These are phyloP conservation scores for Alternaria sp. DNA, from an alignment of 2,329 filamentous ascomycete species.

Conservation along the genomic window DNA sequence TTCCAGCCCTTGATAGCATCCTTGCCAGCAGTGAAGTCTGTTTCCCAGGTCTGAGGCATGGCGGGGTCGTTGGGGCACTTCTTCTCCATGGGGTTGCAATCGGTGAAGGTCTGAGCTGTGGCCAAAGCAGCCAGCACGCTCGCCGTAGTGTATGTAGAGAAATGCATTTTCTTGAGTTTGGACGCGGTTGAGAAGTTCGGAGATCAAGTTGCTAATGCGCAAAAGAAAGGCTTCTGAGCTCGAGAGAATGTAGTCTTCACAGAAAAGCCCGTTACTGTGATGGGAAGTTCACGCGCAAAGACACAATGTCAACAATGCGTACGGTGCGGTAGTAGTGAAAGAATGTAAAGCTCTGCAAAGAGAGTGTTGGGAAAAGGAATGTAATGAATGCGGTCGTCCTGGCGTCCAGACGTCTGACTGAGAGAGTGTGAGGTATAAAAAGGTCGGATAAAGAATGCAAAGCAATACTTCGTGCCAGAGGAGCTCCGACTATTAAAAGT, in stretches of 20 bases:
- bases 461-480: conserved; percentile 20
- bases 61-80: conserved; percentile 57
- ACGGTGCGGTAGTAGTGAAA: conserved; percentile 30
- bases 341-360: conserved; percentile 40
- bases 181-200: conserved; percentile 11
- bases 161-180: conserved; percentile 38
- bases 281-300: conserved; percentile 16
- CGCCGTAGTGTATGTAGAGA: conserved; percentile 35
- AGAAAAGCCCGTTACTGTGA: conserved; percentile 32
- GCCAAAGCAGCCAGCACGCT: conserved; percentile 46
- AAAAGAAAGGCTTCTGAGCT: conserved; percentile 1
- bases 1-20: conserved; percentile 50
- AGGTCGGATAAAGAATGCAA: conserved; percentile 40
- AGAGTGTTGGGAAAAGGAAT: conserved; percentile 32
- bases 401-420: conserved; percentile 35
- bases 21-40: conserved; percentile 56
- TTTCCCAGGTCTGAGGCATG: conserved; percentile 51
- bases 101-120: conserved; percentile 57
- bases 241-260: conserved; percentile 39
- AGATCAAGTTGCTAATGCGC: not conserved
- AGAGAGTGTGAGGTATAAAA: conserved; percentile 39
- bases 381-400: conserved; percentile 43
- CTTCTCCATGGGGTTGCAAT: conserved; percentile 56
- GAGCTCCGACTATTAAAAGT: conserved; percentile 39
- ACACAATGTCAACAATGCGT: conserved; percentile 28